Base-by-base conservation (phyloP, 208 protist species). In the Crithidia brevicula region DNA sequence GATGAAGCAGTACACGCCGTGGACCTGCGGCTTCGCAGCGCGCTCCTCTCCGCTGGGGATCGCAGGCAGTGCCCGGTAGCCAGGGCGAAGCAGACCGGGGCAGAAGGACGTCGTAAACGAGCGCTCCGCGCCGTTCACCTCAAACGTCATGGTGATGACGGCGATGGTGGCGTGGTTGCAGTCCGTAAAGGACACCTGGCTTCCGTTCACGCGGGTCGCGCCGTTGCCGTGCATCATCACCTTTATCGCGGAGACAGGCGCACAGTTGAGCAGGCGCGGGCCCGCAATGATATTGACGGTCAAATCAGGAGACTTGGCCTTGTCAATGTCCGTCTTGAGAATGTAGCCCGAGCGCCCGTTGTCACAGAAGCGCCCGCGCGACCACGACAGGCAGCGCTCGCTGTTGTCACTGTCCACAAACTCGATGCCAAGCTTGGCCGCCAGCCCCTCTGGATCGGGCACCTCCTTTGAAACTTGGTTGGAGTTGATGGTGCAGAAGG, bases 301-400 rank as follows among this genome's bases (percentile, higher is more conserved):
- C 50, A 89, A 42, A 53, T 86, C 81, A 16, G 81, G 54, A 6
- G 57, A 74, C 62, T 74, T 79, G 16, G 88, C 67, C 1, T 49
- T 53, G 34, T 85, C 85, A 25, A 77, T 51, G 65, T 82, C 71
- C 22, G 70, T 91, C 61, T 92, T 92, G 15, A 96, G 80, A 8
- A 96, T 56, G 79, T 96, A 96, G 25, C 91, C 91, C 62, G 84
- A 93, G 28, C 77, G 82, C 23, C 86, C 91, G 68, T 96, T 96
- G 59, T 96, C 88, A 30, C 69, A 74, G 67, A 94, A 96, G 8
- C 81, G 85, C 5, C 91, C 91, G 22, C 88, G 77, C 23, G 69
- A 54, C 84, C 84, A 96, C 28, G 74, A 74, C 22, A 82, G 65
- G 42, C 63, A 79, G 23, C 77, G 60, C 43, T 82, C 73, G 46